Percentiles rank a stretch among this genome's conserved stretches.
Evolutionary conservation across 306 rosid species (phyloP).

Genomic region (Cotoneaster glaucophyllus): DNA sequence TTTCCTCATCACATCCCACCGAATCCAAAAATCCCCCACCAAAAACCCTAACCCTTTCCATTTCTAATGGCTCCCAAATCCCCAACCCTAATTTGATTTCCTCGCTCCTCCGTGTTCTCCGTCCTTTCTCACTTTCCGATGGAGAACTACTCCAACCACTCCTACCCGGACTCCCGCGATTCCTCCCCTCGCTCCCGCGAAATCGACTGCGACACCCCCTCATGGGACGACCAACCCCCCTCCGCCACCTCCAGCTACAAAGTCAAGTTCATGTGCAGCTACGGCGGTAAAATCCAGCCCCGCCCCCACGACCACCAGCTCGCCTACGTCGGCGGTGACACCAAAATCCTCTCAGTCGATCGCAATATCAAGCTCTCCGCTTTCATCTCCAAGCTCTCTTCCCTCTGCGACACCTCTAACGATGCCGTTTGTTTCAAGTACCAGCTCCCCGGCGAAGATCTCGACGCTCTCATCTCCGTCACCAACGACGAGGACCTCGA

Average conservation of each 20-base stretch:
- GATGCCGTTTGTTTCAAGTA: conserved; percentile 55
- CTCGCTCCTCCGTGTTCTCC: background rate
- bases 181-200: conserved; percentile 81
- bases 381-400: conserved; percentile 44
- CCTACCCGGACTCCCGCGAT: conserved; percentile 62
- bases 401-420: conserved; percentile 26
- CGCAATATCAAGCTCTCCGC: conserved; percentile 48
- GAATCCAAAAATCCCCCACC: background rate
- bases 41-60: background rate
- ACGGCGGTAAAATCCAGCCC: conserved; percentile 81
- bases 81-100: background rate
- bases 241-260: conserved; percentile 18
- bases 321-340: conserved; percentile 76
- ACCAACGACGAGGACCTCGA: conserved; percentile 81
- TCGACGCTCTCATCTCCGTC: conserved; percentile 83
- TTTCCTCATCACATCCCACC: background rate
- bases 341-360: conserved; percentile 77
- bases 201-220: conserved; percentile 39
- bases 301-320: conserved; percentile 65
- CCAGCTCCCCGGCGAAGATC: conserved; percentile 88
- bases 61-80: background rate
- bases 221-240: conserved; percentile 47
- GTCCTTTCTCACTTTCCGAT: conserved; percentile 10
- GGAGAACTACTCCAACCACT: conserved; percentile 55
- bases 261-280: conserved; percentile 79